Evolutionary conservation across 129 eudicot genomes (phyloP).

Genomic region (Artemisia tridentata): DNA sequence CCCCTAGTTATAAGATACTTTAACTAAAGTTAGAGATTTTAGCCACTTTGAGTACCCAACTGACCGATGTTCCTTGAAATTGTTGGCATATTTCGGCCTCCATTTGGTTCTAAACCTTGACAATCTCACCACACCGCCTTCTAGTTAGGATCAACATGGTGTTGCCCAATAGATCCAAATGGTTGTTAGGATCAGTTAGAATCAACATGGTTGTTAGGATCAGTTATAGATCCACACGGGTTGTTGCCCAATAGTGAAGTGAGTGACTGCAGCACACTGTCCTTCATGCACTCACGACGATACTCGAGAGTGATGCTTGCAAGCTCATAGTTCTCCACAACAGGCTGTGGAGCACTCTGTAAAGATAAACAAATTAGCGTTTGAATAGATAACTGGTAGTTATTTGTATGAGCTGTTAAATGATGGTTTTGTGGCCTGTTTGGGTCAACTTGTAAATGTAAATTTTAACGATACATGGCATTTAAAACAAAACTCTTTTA

Average conservation of each 20-base stretch:
- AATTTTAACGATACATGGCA: too few relatives aligned
- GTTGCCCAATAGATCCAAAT: too few relatives aligned
- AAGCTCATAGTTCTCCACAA: conserved; percentile 87
- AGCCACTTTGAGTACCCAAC: background rate
- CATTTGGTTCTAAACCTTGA: conserved; percentile 75
- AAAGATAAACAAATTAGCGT: background rate
- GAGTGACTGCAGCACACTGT: conserved; percentile 92
- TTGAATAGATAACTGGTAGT: background rate
- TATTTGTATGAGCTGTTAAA: too few relatives aligned
- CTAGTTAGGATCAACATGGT: too few relatives aligned
- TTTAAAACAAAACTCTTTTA: too few relatives aligned
- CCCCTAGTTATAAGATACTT: too few relatives aligned
- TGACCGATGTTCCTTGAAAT: conserved; percentile 32
- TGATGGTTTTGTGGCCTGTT: too few relatives aligned
- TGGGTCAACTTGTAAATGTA: too few relatives aligned
- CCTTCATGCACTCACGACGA: conserved; percentile 88
- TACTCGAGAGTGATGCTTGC: conserved; percentile 89
- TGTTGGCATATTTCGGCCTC: conserved; percentile 60
- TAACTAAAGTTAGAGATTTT: too few relatives aligned
- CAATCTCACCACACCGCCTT: conserved; percentile 61
- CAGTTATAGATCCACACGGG: conserved; percentile 24
- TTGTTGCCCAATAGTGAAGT: conserved; percentile 48
- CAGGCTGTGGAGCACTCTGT: conserved; percentile 83
- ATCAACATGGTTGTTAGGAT: conserved; percentile 38
- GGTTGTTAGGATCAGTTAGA: too few relatives aligned